Base-by-base conservation (phyloP, 2,329 filamentous ascomycete species). In the Monascus ruber region DNA sequence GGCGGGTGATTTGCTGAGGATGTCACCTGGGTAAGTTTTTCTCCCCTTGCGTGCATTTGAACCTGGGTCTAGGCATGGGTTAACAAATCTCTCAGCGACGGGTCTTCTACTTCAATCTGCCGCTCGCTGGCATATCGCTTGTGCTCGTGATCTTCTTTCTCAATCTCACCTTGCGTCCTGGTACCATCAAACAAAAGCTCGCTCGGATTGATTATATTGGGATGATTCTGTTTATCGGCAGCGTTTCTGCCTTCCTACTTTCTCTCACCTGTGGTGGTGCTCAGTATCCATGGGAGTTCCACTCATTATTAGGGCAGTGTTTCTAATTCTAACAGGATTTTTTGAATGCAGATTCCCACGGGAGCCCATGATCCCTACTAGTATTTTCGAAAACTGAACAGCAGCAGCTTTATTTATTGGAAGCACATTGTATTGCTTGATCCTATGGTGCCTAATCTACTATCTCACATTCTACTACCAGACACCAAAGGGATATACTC, bases 21-120 rank as follows among this genome's bases (percentile, higher is more conserved):
- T 5, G 28, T 10, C 42, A 48, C 27, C 36, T 39, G 26, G 37
- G 46, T 48, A 39, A 6, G 42, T 33, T 24, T 29, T 8, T 17
- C 10, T 17, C 6, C 11, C 17, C 32, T 7, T 34, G 32, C 24
- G 11, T n/a, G 10, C 10, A 34, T 34, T 29, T 25, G 9, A 11
- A 8, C 24, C 1, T 10, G 24, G 11, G n/a, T 10, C 35, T 38
- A 33, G 38, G 5, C 2, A 17, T 31, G 11, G 4, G n/a, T n/a
- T 28, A 4, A 31, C 29, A 31, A 31, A n/a, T 8, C n/a, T n/a
- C 2, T 7, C 29, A 76, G 77, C 59, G 71, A 6, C 82, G 77
- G 77, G 72, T 81, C 36, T 79, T 81, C 51, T 83, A 72, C 68
- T 67, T 79, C 47, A 81, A 81, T 46, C 58, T 79, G 1, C 75